Conservation (phyloP, 1,284 basidiomycete species). For the Vanrija humicola region DNA sequence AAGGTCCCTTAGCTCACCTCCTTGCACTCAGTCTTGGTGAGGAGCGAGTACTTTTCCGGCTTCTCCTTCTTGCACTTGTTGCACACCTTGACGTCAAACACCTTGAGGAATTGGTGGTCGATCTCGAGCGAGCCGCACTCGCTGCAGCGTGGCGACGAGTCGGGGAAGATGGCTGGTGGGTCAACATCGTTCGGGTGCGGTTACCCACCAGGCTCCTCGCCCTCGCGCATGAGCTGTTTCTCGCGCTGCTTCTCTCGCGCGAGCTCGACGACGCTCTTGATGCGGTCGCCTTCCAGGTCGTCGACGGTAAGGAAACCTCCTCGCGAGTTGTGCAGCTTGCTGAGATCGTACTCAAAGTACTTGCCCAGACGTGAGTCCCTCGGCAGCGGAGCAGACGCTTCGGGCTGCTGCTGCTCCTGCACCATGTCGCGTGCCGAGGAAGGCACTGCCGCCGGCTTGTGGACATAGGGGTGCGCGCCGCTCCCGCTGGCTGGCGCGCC, state of each 20-base stretch:
- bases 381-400: conserved; percentile 29
- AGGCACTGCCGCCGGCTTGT: conserved; percentile 32
- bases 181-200: neutral
- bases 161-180: conserved; percentile 50
- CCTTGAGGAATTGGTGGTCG: conserved; percentile 69
- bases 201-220: conserved; percentile 60
- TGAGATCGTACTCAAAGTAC: conserved; percentile 94
- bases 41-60: conserved; percentile 86
- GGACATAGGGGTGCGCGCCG: conserved; percentile 17
- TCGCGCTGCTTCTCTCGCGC: conserved; percentile 60
- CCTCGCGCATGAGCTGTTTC: conserved; percentile 69
- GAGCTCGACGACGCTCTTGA: conserved; percentile 64
- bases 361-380: conserved; percentile 53
- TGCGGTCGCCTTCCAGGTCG: conserved; percentile 54
- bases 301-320: conserved; percentile 72
- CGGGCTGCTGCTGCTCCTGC: conserved; percentile 24
- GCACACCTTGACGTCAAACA: conserved; percentile 82
- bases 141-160: conserved; percentile 71
- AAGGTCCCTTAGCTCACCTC: conserved; percentile 57
- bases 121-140: conserved; percentile 81
- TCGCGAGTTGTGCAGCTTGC: conserved; percentile 87
- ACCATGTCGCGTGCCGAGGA: conserved; percentile 40
- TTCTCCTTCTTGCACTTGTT: conserved; percentile 80
- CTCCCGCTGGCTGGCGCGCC: conserved; percentile 1
- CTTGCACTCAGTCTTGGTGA: conserved; percentile 99